These are phyloP conservation scores for Cutaneotrichosporon sp. DNA, from an alignment of 1,284 basidiomycete species.

Conservation along the genomic window DNA sequence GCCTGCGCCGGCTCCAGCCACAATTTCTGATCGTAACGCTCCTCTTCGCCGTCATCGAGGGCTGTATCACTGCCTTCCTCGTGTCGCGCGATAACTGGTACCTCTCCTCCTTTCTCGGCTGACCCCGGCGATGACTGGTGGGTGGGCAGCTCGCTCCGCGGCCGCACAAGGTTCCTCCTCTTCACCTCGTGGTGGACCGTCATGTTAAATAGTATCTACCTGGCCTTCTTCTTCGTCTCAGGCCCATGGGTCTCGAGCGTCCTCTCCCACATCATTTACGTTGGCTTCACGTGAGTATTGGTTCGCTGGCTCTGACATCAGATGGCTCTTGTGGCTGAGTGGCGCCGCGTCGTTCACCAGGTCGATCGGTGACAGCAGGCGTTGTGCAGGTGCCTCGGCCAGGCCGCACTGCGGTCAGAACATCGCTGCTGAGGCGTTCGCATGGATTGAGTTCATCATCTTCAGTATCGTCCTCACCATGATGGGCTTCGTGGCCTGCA, in stretches of 20 bases:
- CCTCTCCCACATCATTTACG: constrained; percentile 47
- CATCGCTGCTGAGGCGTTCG: constrained; percentile 51
- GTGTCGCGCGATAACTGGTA: constrained; percentile 8
- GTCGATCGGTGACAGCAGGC: constrained; percentile 45
- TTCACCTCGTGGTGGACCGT: constrained; percentile 55
- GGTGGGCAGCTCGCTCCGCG: constrained; percentile 41
- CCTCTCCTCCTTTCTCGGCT: neutral
- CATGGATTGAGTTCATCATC: constrained; percentile 53
- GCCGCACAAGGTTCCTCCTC: constrained; percentile 48
- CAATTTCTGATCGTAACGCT: constrained; percentile 44
- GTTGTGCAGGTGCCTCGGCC: constrained; percentile 29
- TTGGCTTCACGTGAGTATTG: constrained; percentile 52
- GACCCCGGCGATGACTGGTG: constrained; percentile 30
- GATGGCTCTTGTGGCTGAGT: constrained; percentile 54
- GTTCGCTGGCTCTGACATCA: constrained; percentile 14
- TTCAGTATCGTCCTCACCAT: constrained; percentile 41
- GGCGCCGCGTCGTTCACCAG: constrained; percentile 46
- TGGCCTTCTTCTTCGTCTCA: constrained; percentile 43
- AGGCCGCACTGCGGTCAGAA: constrained; percentile 47
- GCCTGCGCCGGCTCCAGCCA: constrained; percentile 46
- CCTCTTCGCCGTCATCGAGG: constrained; percentile 50
- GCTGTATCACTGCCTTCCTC: constrained; percentile 44
- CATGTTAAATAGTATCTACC: constrained; percentile 46
- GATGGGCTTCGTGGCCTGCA: constrained; percentile 36
- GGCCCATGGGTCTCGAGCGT: constrained; percentile 35